Percentiles rank a stretch among this genome's conserved stretches.
These are phyloP conservation scores for Cantharellus anzutake DNA, from an alignment of 768 basidiomycete species.

Conservation along the genomic window DNA sequence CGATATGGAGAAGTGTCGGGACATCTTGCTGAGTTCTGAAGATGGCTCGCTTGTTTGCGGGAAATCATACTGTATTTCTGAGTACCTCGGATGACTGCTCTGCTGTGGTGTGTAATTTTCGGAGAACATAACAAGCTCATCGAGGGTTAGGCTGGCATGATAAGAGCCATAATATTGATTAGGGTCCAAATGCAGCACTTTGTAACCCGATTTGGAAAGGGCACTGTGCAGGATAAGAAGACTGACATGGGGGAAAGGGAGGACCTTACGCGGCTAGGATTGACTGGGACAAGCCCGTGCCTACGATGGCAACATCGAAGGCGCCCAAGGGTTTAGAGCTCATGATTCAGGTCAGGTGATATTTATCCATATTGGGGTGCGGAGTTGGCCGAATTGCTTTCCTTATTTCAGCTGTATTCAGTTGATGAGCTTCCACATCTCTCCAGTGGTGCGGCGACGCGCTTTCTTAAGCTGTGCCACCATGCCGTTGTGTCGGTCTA, in stretches of 20 bases:
- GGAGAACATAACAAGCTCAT: constrained; percentile 61
- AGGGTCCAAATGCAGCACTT: constrained; percentile 71
- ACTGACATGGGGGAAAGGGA: constrained; percentile 6
- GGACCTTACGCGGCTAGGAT: constrained; percentile 69
- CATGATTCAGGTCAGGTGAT: constrained; percentile 1
- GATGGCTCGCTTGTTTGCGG: constrained; percentile 7
- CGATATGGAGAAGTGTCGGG: constrained; percentile 69
- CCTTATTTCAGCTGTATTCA: not conserved
- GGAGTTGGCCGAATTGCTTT: not conserved
- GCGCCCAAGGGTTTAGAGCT: too few species aligned
- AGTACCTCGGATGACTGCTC: constrained; percentile 5
- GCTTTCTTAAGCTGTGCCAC: too few species aligned
- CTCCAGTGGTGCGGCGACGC: too few species aligned
- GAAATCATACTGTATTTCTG: constrained; percentile 3
- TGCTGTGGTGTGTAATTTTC: constrained; percentile 28
- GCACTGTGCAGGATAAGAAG: constrained; percentile 31
- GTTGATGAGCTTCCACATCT: too few species aligned
- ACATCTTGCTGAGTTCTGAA: constrained; percentile 14
- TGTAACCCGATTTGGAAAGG: constrained; percentile 73
- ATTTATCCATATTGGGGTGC: not conserved
- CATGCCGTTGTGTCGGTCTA: too few species aligned
- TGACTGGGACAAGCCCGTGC: constrained; percentile 49
- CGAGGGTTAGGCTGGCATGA: constrained; percentile 63
- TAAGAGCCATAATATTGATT: constrained; percentile 73
- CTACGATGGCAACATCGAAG: constrained; percentile 25